Percentiles rank a stretch among this genome's conserved stretches.
phyloP scores from a whole-genome alignment of 2,329 filamentous ascomycete genomes.

The Sphaceloma murrayae region DNA sequence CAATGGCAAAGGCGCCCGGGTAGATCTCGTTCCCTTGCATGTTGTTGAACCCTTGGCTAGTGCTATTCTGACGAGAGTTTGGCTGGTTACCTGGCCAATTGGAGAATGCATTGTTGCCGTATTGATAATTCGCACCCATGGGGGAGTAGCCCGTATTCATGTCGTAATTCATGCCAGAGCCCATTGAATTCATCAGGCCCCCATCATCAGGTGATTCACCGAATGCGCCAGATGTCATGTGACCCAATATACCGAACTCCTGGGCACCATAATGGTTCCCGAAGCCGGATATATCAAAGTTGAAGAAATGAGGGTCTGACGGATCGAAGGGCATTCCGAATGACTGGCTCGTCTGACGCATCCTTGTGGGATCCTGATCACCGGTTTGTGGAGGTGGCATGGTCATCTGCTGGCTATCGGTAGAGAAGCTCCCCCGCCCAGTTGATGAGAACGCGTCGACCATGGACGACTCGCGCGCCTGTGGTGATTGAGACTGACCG shows the following conservation, averaged over 20 bases:
- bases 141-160: conserved; percentile 8
- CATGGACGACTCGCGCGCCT: conserved; percentile 36
- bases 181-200: conserved; percentile 25
- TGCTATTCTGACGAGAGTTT: conserved; percentile 34
- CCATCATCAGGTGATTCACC: conserved; percentile 27
- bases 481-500: conserved; percentile 32
- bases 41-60: conserved; percentile 35
- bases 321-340: conserved; percentile 64
- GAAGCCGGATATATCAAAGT: conserved; percentile 92
- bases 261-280: conserved; percentile 91
- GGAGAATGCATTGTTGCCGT: conserved; percentile 18
- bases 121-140: conserved; percentile 15
- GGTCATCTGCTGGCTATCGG: conserved; percentile 37
- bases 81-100: conserved; percentile 30
- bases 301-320: conserved; percentile 85
- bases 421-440: conserved; percentile 6
- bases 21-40: conserved; percentile 27
- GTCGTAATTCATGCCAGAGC: conserved; percentile 23
- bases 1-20: conserved; percentile 53
- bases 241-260: conserved; percentile 91
- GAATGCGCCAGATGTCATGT: conserved; percentile 81
- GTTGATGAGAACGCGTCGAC: conserved; percentile 46
- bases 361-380: conserved; percentile 15
- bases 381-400: conserved; percentile 33
- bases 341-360: conserved; percentile 31